Evolutionary conservation across 2,329 filamentous ascomycete genomes (phyloP).

Genomic region (Calonectria multiphialidica): DNA sequence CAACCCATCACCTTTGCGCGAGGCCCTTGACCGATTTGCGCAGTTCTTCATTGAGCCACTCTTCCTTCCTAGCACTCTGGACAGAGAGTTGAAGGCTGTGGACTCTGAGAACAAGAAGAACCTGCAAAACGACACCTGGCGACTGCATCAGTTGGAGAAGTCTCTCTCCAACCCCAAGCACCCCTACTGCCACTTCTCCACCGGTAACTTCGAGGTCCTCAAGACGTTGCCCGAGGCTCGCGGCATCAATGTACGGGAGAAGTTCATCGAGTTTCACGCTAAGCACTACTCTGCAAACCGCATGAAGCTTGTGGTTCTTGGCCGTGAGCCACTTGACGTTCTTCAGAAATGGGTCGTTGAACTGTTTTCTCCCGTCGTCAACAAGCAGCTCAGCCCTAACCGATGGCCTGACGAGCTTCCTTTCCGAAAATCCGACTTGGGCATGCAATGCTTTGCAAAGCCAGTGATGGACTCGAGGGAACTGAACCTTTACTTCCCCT

Average conservation of each 20-base stretch:
- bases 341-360: slow-evolving; percentile 87
- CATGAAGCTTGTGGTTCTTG: slow-evolving; percentile 92
- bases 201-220: slow-evolving; percentile 87
- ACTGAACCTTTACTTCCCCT: slow-evolving; percentile 85
- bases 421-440: slow-evolving; percentile 62
- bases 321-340: slow-evolving; percentile 83
- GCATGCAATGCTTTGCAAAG: slow-evolving; percentile 85
- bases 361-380: slow-evolving; percentile 83
- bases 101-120: slow-evolving; percentile 99
- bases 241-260: slow-evolving; percentile 87
- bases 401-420: slow-evolving; percentile 66
- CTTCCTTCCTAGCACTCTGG: slow-evolving; percentile 86
- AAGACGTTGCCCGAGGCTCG: slow-evolving; percentile 84
- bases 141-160: slow-evolving; percentile 89
- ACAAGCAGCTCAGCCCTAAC: slow-evolving; percentile 80
- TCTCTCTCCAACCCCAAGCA: slow-evolving; percentile 88
- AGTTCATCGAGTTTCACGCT: slow-evolving; percentile 92
- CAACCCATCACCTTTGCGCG: slow-evolving; percentile 75
- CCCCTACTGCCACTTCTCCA: slow-evolving; percentile 92
- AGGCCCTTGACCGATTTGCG: slow-evolving; percentile 89
- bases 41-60: slow-evolving; percentile 94
- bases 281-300: slow-evolving; percentile 92
- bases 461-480: slow-evolving; percentile 90
- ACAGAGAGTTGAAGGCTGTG: slow-evolving; percentile 88
- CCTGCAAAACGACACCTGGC: slow-evolving; percentile 89